phyloP scores from a whole-genome alignment of 331 rosid species.

The Malus hybrid region DNA sequence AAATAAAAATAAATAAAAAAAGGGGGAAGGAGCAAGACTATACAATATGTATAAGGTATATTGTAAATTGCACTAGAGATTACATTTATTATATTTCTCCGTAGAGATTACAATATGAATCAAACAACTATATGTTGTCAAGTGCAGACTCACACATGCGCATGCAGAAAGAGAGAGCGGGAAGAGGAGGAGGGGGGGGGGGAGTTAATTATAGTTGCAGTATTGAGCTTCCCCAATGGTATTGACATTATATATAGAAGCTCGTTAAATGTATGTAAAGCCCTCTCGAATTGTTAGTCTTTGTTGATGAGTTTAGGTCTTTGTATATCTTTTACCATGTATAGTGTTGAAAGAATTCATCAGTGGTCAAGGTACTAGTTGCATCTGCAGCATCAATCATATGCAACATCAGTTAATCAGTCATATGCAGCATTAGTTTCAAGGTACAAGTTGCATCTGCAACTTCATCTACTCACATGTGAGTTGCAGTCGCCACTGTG shows the following conservation, averaged over 20 bases:
- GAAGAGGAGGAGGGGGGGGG: not conserved
- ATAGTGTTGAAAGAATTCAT: too few species aligned
- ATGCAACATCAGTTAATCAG: too few species aligned
- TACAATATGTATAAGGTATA: too few species aligned
- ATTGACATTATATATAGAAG: not conserved
- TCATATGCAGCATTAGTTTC: too few species aligned
- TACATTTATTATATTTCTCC: not conserved
- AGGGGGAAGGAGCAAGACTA: too few species aligned
- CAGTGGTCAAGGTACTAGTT: too few species aligned
- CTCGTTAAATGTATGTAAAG: not conserved
- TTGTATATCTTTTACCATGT: too few species aligned
- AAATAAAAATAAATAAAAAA: too few species aligned
- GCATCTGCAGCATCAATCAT: too few species aligned
- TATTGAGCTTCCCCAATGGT: not conserved
- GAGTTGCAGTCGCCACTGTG: too few species aligned
- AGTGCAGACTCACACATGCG: not conserved
- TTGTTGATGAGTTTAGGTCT: not conserved
- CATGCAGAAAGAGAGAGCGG: not conserved
- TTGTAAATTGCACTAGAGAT: not conserved
- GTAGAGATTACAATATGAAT: not conserved
- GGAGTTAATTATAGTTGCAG: not conserved
- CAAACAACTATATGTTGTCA: not conserved
- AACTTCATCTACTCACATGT: too few species aligned
- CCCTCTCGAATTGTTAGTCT: not conserved
- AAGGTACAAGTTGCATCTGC: too few species aligned